Conservation (phyloP, 805 yeast genomes). For the Hanseniaspora lachancei region DNA sequence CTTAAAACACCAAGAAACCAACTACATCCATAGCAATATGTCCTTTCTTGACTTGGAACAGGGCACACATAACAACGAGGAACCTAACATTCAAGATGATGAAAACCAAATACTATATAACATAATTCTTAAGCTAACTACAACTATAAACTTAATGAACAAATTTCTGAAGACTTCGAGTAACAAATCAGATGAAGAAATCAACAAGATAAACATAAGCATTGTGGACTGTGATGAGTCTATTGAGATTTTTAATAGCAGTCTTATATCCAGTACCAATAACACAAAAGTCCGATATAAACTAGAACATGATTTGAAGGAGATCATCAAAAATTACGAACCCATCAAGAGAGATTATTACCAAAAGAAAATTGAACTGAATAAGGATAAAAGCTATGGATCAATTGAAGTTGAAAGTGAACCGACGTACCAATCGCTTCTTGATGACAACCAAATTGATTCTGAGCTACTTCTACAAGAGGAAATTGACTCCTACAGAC, state of each 20-base stretch:
- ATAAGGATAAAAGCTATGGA: slow-evolving; percentile 9
- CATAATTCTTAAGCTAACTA: slow-evolving; percentile 12
- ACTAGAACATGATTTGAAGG: slow-evolving; percentile 37
- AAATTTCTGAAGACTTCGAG: slow-evolving; percentile 15
- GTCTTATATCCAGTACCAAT: neutral
- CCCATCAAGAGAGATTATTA: slow-evolving; percentile 34
- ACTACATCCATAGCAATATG: slow-evolving; percentile 13
- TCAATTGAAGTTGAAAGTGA: slow-evolving; percentile 13
- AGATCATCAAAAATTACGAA: slow-evolving; percentile 36
- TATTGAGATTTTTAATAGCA: neutral
- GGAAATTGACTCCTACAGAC: slow-evolving; percentile 17
- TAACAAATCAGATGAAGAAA: slow-evolving; percentile 15
- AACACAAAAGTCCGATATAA: slow-evolving; percentile 4
- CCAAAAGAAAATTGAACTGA: slow-evolving; percentile 30
- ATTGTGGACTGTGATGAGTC: slow-evolving; percentile 25
- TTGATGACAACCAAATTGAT: slow-evolving; percentile 12
- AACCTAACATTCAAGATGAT: slow-evolving; percentile 12
- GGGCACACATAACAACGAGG: neutral
- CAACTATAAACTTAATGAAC: slow-evolving; percentile 15
- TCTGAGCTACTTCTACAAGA: slow-evolving; percentile 26
- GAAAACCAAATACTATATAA: neutral
- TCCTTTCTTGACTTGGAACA: slow-evolving; percentile 20
- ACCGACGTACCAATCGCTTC: neutral
- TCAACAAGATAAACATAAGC: slow-evolving; percentile 28
- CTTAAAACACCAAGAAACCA: too few species aligned